phyloP scores from a whole-genome alignment of 441 rosid genomes.

The Lepidium campestre region DNA sequence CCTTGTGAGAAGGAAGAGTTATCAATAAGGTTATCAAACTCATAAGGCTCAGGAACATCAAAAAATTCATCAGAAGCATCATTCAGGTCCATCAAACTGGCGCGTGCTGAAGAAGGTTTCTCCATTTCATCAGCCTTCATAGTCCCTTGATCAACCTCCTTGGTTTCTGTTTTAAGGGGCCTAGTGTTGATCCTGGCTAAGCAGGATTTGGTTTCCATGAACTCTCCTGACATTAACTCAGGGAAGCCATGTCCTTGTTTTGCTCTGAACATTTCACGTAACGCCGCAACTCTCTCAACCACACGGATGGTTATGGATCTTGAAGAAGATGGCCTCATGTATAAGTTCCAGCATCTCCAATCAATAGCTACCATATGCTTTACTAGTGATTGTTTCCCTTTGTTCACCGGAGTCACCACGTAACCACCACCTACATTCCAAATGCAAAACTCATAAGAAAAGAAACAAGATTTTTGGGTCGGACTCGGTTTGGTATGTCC shows the following conservation, averaged over 20 bases:
- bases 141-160: conserved; percentile 15
- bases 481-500: too few species aligned
- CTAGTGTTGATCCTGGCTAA: conserved; percentile 24
- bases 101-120: conserved; percentile 34
- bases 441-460: neutral
- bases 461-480: too few species aligned
- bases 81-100: conserved; percentile 49
- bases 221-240: conserved; percentile 35
- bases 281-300: conserved; percentile 86
- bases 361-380: conserved; percentile 93
- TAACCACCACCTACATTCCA: conserved; percentile 80
- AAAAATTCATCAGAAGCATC: conserved; percentile 83
- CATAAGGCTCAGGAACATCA: conserved; percentile 63
- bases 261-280: conserved; percentile 70
- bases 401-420: conserved; percentile 64
- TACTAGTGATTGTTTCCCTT: conserved; percentile 69
- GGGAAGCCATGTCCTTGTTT: conserved; percentile 46
- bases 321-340: conserved; percentile 52
- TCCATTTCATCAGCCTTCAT: conserved; percentile 36
- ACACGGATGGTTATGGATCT: conserved; percentile 67
- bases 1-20: conserved; percentile 33
- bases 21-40: conserved; percentile 25
- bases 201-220: conserved; percentile 26
- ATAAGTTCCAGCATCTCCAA: conserved; percentile 83
- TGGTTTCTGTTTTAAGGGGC: conserved; percentile 25